Evolutionary conservation across 1,284 basidiomycete genomes (phyloP).

Genomic region (Schizopora paradoxa): DNA sequence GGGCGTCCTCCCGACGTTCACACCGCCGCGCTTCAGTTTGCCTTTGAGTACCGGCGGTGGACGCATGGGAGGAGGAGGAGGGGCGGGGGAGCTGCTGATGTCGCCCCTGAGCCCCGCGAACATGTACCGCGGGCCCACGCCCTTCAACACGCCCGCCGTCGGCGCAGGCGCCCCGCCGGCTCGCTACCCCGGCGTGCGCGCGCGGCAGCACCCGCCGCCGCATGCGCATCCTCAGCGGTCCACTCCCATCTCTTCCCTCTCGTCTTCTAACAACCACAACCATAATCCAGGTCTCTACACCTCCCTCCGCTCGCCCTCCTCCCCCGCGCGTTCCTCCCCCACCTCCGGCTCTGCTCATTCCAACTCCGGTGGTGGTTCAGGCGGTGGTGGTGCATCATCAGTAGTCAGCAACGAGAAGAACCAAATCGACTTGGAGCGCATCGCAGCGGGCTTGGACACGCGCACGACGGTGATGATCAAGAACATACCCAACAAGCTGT

Average conservation of each 20-base stretch:
- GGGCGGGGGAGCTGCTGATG: too few relatives aligned
- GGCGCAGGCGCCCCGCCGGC: too few relatives aligned
- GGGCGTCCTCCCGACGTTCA: too few relatives aligned
- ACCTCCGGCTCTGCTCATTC: slow-evolving; percentile 3
- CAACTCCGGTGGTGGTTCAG: slow-evolving; percentile 7
- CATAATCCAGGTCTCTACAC: slow-evolving; percentile 1
- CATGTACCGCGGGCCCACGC: too few relatives aligned
- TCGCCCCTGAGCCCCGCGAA: too few relatives aligned
- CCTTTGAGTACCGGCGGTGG: too few relatives aligned
- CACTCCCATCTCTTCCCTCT: background rate
- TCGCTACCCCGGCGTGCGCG: too few relatives aligned
- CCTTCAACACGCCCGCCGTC: too few relatives aligned
- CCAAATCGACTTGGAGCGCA: slow-evolving; percentile 60
- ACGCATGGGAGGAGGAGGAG: too few relatives aligned
- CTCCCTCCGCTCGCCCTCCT: slow-evolving; percentile 6
- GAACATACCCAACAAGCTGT: slow-evolving; percentile 89
- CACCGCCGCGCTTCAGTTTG: too few relatives aligned
- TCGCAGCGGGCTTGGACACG: slow-evolving; percentile 72
- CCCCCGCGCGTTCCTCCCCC: background rate
- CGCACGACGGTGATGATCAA: slow-evolving; percentile 85
- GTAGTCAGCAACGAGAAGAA: slow-evolving; percentile 55
- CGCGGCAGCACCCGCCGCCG: too few relatives aligned
- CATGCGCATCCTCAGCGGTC: background rate
- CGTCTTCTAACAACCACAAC: slow-evolving; percentile 8
- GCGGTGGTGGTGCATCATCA: slow-evolving; percentile 18